Conservation (phyloP, 352 stramenopile species). For the Globisporangium paroecandrum region DNA sequence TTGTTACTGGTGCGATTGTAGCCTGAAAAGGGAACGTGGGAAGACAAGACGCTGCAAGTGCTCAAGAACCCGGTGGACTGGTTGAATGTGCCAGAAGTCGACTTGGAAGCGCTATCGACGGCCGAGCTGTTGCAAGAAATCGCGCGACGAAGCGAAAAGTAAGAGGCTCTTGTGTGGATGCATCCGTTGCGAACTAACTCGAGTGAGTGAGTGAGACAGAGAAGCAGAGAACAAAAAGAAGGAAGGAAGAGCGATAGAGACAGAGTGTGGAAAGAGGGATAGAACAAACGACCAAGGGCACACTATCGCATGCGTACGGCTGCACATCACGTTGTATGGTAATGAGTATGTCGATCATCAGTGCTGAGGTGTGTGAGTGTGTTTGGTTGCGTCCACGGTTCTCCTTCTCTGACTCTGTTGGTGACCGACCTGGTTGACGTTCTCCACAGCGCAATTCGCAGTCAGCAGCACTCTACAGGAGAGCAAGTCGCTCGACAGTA, state of each 20-base stretch:
- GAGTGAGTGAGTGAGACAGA: neutral
- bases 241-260: neutral
- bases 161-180: neutral
- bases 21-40: conserved; percentile 84
- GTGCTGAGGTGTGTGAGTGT: neutral
- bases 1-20: conserved; percentile 38
- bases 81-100: conserved; percentile 81
- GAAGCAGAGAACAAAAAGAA: neutral
- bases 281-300: neutral
- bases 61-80: conserved; percentile 94
- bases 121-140: conserved; percentile 76
- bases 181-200: neutral
- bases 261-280: conserved; percentile 1
- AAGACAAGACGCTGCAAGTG: conserved; percentile 92
- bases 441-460: neutral
- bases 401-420: neutral
- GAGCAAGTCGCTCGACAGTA: neutral
- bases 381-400: neutral
- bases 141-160: conserved; percentile 61
- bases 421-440: neutral
- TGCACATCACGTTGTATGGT: neutral
- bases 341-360: neutral
- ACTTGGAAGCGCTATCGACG: conserved; percentile 69
- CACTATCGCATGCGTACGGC: neutral
- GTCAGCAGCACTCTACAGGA: neutral